These are phyloP conservation scores for Endothia cerciana DNA, from an alignment of 2,329 filamentous ascomycete genomes.

Conservation along the genomic window DNA sequence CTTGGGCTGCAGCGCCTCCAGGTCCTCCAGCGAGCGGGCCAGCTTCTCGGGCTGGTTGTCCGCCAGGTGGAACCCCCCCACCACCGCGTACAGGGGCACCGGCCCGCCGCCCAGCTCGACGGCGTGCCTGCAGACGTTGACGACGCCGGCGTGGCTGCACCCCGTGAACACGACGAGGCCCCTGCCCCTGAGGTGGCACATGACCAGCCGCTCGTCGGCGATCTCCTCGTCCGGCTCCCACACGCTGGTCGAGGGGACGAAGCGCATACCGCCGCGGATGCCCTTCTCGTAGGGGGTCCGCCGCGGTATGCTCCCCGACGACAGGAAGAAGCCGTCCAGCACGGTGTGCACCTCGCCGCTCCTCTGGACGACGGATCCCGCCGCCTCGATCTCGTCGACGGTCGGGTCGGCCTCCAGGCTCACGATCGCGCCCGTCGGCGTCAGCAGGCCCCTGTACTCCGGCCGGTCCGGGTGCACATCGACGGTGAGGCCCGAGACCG, in stretches of 20 bases:
- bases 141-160: slow-evolving; percentile 59
- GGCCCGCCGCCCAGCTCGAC: slow-evolving; percentile 39
- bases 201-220: slow-evolving; percentile 56
- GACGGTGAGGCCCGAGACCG: slow-evolving; percentile 39
- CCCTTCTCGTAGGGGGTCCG: slow-evolving; percentile 53
- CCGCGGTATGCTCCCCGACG: slow-evolving; percentile 58
- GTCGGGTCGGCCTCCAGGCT: slow-evolving; percentile 57
- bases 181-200: slow-evolving; percentile 55
- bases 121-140: slow-evolving; percentile 54
- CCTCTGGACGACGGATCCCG: slow-evolving; percentile 46
- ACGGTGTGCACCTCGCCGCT: slow-evolving; percentile 47
- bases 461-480: slow-evolving; percentile 59
- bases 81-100: slow-evolving; percentile 52
- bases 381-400: slow-evolving; percentile 49
- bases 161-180: slow-evolving; percentile 60
- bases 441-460: slow-evolving; percentile 51
- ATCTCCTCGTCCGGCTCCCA: slow-evolving; percentile 56
- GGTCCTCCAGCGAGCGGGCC: slow-evolving; percentile 49
- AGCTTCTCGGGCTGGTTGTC: slow-evolving; percentile 48
- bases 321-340: slow-evolving; percentile 53
- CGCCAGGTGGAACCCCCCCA: slow-evolving; percentile 59
- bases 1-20: slow-evolving; percentile 50
- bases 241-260: slow-evolving; percentile 40
- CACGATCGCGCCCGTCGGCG: slow-evolving; percentile 43
- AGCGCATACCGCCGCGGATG: slow-evolving; percentile 49